Conservation (phyloP, 2,329 filamentous ascomycete genomes). For the Paraphoma sp. region DNA sequence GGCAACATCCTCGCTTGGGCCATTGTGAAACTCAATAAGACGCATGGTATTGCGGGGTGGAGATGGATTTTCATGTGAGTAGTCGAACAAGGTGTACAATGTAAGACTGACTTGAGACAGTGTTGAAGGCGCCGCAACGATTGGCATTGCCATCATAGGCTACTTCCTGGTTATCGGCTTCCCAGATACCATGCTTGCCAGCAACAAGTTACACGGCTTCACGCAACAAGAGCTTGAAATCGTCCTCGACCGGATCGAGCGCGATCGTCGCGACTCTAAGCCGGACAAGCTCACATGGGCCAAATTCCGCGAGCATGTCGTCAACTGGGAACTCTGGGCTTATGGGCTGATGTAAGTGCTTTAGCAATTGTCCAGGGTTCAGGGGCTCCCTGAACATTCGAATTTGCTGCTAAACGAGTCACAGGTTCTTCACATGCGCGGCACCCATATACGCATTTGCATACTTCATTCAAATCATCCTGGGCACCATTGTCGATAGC, state of each 20-base stretch:
- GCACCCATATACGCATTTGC: slow-evolving; percentile 29
- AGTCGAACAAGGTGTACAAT: not conserved
- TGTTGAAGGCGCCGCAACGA: slow-evolving; percentile 38
- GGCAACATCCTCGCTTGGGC: slow-evolving; percentile 46
- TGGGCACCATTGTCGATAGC: slow-evolving; percentile 30
- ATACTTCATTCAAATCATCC: slow-evolving; percentile 32
- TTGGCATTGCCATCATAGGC: slow-evolving; percentile 35
- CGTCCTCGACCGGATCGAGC: slow-evolving; percentile 32
- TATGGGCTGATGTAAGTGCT: slow-evolving; percentile 25
- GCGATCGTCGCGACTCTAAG: slow-evolving; percentile 25
- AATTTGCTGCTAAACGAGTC: no score
- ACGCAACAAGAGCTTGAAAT: slow-evolving; percentile 33
- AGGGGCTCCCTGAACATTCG: no score
- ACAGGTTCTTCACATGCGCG: slow-evolving; percentile 20
- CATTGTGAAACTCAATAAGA: slow-evolving; percentile 30
- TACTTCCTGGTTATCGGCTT: slow-evolving; percentile 52
- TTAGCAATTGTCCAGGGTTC: no score
- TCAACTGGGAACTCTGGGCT: slow-evolving; percentile 28
- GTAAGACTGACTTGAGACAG: not conserved
- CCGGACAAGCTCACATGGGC: slow-evolving; percentile 25
- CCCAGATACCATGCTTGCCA: slow-evolving; percentile 33
- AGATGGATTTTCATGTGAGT: slow-evolving; percentile 34
- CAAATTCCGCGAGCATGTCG: slow-evolving; percentile 19
- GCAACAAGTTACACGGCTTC: slow-evolving; percentile 25
- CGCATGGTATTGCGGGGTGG: slow-evolving; percentile 38